Percentiles rank a stretch among this genome's conserved stretches.
Evolutionary conservation across 23 red algal species (phyloP).

Genomic region (Agarophyton chilense): DNA sequence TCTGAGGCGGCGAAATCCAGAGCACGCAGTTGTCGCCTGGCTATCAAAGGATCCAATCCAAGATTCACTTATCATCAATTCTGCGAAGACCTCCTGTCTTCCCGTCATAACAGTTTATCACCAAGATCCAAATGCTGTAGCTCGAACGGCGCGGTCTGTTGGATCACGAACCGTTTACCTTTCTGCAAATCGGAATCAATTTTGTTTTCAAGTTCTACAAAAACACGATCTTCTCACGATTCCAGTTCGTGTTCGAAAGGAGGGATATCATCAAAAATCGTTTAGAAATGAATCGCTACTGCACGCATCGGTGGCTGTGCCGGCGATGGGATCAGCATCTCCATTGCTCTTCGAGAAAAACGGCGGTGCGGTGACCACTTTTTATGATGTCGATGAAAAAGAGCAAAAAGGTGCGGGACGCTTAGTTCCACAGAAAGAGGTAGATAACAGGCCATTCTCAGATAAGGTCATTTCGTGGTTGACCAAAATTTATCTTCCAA

Average conservation of each 20-base stretch:
- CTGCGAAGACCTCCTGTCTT: slow-evolving; percentile 7
- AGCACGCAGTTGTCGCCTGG: slow-evolving; percentile 1
- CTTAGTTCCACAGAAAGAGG: slow-evolving; percentile 23
- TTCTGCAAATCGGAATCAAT: background rate
- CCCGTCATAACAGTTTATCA: slow-evolving; percentile 16
- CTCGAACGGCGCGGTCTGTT: background rate
- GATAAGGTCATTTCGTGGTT: slow-evolving; percentile 79
- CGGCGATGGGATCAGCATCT: background rate
- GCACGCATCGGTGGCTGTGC: background rate
- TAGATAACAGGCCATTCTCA: slow-evolving; percentile 44
- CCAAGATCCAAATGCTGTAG: background rate
- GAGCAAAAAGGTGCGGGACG: background rate
- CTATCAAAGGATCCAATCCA: slow-evolving; percentile 6
- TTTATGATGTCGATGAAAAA: background rate
- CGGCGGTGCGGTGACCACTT: slow-evolving; percentile 17
- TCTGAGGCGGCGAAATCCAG: background rate
- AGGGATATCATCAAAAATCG: background rate
- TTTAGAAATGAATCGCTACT: background rate
- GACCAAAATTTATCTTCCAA: slow-evolving; percentile 77
- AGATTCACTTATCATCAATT: slow-evolving; percentile 4
- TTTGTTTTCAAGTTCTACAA: background rate
- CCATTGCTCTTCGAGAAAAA: slow-evolving; percentile 41
- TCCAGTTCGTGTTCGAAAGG: background rate
- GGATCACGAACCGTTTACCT: slow-evolving; percentile 6
- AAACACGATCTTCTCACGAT: background rate